A percentile compares a stretch with the other conserved stretches of the same genome.
These are phyloP conservation scores for Linnemannia zychae DNA, from an alignment of 192 early-diverging fungal species.

Conservation along the genomic window DNA sequence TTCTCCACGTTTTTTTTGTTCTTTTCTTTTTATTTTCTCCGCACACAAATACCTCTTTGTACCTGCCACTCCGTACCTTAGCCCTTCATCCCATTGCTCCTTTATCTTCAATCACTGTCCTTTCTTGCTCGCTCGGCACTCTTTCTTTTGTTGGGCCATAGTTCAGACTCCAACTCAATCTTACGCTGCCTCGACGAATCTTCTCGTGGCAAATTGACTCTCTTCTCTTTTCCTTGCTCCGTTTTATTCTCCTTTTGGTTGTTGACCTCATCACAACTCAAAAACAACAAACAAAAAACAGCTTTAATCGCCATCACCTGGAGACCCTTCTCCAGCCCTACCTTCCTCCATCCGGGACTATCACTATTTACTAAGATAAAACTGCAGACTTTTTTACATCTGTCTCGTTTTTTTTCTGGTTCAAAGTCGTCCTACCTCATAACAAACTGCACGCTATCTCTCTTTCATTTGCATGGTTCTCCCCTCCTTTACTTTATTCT, in stretches of 20 bases:
- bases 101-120: not conserved
- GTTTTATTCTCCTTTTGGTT: not conserved
- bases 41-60: not conserved
- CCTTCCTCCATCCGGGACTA: not conserved
- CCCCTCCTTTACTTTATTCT: not conserved
- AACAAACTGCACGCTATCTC: not conserved
- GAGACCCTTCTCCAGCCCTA: constrained; percentile 20
- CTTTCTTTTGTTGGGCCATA: not conserved
- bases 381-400: not conserved
- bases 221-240: not conserved
- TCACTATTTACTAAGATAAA: constrained; percentile 16
- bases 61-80: not conserved
- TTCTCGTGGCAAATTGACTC: no score
- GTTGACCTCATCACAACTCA: not conserved
- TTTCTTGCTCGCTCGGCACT: not conserved
- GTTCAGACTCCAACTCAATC: not conserved
- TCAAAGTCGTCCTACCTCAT: not conserved
- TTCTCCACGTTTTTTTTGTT: not conserved
- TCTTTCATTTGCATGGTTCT: not conserved
- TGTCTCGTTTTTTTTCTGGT: not conserved
- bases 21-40: not conserved
- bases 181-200: not conserved
- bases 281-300: not conserved
- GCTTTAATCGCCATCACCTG: constrained; percentile 6
- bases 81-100: not conserved